These are phyloP conservation scores for Solanum tarapatanum DNA, from an alignment of 257 asterid genomes.

Conservation along the genomic window DNA sequence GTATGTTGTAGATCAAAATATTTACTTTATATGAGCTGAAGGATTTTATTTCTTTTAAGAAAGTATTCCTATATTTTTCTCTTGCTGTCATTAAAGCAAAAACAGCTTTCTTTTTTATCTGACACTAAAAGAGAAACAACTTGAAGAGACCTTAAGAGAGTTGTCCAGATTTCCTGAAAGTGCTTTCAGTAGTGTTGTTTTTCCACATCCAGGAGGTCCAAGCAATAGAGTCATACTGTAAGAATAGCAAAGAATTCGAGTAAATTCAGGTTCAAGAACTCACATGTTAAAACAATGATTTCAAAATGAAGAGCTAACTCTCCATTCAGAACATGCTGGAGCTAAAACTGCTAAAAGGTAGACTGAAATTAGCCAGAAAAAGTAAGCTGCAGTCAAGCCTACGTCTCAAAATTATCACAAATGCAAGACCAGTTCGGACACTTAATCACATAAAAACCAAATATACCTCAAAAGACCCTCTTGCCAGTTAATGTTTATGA, in stretches of 20 bases:
- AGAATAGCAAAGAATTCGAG: not conserved
- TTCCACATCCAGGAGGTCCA: slow-evolving; percentile 76
- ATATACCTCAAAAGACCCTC: not conserved
- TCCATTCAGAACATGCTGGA: not conserved
- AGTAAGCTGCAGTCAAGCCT: not conserved
- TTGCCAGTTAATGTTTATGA: not conserved
- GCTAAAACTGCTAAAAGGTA: not conserved
- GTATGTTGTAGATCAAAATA: not conserved
- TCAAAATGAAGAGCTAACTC: not conserved
- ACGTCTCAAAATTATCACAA: not conserved
- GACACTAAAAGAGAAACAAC: not conserved
- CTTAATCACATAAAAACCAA: not conserved
- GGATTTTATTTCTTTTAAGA: not conserved
- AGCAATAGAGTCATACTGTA: slow-evolving; percentile 57
- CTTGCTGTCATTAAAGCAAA: not conserved
- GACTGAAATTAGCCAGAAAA: not conserved
- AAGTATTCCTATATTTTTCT: not conserved
- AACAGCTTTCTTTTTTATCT: not conserved
- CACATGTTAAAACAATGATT: not conserved
- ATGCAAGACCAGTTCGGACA: not conserved
- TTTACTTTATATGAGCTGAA: not conserved
- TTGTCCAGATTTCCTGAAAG: slow-evolving; percentile 54
- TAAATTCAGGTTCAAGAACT: not conserved
- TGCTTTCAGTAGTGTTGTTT: slow-evolving; percentile 62
- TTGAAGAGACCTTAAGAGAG: slow-evolving; percentile 36